Conservation (phyloP, 371 early-diverging fungal species). For the Blastocladiella emersonii region DNA sequence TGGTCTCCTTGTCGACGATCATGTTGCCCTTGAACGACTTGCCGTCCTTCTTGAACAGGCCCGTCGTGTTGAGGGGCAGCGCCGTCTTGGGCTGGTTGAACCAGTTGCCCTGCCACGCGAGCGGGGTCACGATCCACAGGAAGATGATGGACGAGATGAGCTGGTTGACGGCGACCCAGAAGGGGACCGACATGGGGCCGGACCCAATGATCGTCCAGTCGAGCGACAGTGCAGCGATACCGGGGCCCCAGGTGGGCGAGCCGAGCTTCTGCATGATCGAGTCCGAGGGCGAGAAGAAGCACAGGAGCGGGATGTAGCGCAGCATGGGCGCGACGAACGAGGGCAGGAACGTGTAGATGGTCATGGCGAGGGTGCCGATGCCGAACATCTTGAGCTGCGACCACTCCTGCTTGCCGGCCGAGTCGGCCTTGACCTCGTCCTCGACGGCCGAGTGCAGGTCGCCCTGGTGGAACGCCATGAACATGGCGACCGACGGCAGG, state of each 20-base stretch:
- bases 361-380: slow-evolving; percentile 29
- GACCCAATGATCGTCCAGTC: slow-evolving; percentile 56
- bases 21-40: neutral
- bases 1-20: neutral
- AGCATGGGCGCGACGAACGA: slow-evolving; percentile 55
- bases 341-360: slow-evolving; percentile 62
- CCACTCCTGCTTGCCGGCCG: slow-evolving; percentile 12
- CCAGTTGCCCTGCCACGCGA: neutral
- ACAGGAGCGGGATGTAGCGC: slow-evolving; percentile 54
- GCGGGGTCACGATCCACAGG: neutral
- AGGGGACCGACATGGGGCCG: neutral
- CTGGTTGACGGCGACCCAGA: neutral
- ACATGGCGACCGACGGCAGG: slow-evolving; percentile 54
- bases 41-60: neutral
- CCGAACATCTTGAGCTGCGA: slow-evolving; percentile 50
- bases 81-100: neutral
- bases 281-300: slow-evolving; percentile 40
- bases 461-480: slow-evolving; percentile 47
- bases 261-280: neutral
- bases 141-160: neutral
- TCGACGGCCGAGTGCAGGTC: slow-evolving; percentile 11
- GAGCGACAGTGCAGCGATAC: slow-evolving; percentile 45
- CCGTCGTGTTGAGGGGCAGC: neutral
- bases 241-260: neutral
- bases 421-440: slow-evolving; percentile 8